These are phyloP conservation scores for Erythrobasidium yunnanense DNA, from an alignment of 768 basidiomycete species.

Conservation along the genomic window DNA sequence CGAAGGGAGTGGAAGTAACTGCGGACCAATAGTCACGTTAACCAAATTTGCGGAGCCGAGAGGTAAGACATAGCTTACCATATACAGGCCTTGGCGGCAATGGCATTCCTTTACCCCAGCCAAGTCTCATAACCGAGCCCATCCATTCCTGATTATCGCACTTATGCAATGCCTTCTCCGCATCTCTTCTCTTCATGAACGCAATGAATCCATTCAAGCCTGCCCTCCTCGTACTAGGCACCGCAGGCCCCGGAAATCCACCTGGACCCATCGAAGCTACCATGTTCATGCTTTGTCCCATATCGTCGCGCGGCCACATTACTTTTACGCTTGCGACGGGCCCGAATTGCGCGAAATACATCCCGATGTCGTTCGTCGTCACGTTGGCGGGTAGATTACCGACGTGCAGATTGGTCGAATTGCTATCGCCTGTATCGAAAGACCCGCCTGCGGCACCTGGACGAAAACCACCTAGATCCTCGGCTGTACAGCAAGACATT, in stretches of 20 bases:
- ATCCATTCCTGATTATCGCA: constrained; percentile 93
- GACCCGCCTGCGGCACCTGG: constrained; percentile 72
- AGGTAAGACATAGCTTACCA: constrained; percentile 46
- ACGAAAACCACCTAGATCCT: constrained; percentile 17
- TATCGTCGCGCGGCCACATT: constrained; percentile 29
- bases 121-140: constrained; percentile 71
- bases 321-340: constrained; percentile 57
- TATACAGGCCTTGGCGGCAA: constrained; percentile 61
- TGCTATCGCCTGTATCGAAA: constrained; percentile 72
- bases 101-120: constrained; percentile 95
- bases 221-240: constrained; percentile 9
- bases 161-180: constrained; percentile 75
- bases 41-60: background rate
- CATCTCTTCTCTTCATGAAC: constrained; percentile 85
- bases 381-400: constrained; percentile 81
- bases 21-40: background rate
- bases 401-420: constrained; percentile 94
- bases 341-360: constrained; percentile 80
- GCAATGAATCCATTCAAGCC: constrained; percentile 89
- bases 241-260: background rate
- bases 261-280: background rate
- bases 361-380: constrained; percentile 71
- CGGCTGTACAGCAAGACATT: background rate
- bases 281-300: constrained; percentile 12
- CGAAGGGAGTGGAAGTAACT: background rate